Evolutionary conservation across 441 rosid genomes (phyloP).

Genomic region (Adansonia grandidieri): DNA sequence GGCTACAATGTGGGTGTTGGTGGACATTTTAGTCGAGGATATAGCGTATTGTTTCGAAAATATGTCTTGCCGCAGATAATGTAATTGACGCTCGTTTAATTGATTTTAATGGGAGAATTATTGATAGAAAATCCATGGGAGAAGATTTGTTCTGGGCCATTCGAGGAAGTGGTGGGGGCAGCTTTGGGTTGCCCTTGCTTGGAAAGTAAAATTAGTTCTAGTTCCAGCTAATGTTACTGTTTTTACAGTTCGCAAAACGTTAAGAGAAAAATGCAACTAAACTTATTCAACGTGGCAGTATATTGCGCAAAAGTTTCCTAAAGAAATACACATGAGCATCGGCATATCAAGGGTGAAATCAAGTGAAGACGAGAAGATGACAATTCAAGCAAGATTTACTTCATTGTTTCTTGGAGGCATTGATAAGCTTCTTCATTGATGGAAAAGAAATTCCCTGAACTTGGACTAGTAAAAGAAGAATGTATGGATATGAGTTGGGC

Average conservation of each 20-base stretch:
- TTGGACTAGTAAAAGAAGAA: conserved; percentile 29
- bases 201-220: conserved; percentile 39
- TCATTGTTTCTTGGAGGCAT: background rate
- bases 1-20: conserved; percentile 37
- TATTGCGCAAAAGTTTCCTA: conserved; percentile 32
- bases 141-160: conserved; percentile 59
- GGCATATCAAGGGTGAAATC: conserved; percentile 17
- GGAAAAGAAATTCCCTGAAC: conserved; percentile 34
- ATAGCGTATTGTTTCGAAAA: conserved; percentile 31
- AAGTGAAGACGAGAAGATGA: background rate
- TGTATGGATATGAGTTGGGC: conserved; percentile 46
- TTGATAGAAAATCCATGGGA: conserved; percentile 52
- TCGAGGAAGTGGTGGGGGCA: conserved; percentile 57
- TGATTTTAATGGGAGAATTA: conserved; percentile 44
- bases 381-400: background rate
- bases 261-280: conserved; percentile 37
- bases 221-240: conserved; percentile 39
- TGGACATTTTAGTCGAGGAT: conserved; percentile 38
- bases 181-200: conserved; percentile 56
- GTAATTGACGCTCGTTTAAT: conserved; percentile 48
- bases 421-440: conserved; percentile 34
- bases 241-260: conserved; percentile 21
- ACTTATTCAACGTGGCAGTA: conserved; percentile 39
- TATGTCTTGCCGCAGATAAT: conserved; percentile 35
- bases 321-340: background rate